Evolutionary conservation across 805 yeast species (phyloP), one percentile per base, ranked within the genome.

Genomic region (Lachancea meyersii): DNA sequence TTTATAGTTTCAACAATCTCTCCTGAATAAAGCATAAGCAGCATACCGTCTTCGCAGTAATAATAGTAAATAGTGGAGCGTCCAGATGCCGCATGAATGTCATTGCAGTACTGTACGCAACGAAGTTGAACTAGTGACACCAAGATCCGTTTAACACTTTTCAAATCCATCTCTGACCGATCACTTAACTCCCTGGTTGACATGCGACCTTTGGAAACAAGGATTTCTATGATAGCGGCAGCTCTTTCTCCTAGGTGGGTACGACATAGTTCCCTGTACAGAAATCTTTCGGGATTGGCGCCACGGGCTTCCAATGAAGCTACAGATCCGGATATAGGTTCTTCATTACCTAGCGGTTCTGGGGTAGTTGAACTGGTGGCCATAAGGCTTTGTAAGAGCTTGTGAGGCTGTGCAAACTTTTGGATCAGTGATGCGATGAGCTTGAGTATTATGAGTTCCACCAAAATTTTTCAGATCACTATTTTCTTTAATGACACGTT

Each of bases 41-140:
- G 69, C 16, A 80, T 63, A 5, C 94, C 95, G 27, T 70, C 71
- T 47, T 81, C 82, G 54, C 80, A 74, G 46, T 79, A 75, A 23
- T 68, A 68, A 60, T 88, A 87, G 53, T 65, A 73, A 1, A 74
- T 68, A 0, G 55, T 56, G 13, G 59, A 48, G 14, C 57, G 60
- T 16, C 59, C 59, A 5, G 55, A 42, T 8, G 47, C 40, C 5
- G 53, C 41, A 27, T 28, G 30, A 2, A 54, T 56, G 22, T 78
- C 83, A 14, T 64, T 65, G 78, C 88, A 80, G 54, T 78, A 78
- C 19, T 73, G 73, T 8, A 86, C 79, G 60, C 95, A 83, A 46
- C 84, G 77, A 48, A 86, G 68, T 62, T 91, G 96, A 31, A 89
- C 71, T 53, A 91, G 66, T 6, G 89, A 76, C 4, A 86, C 94